A percentile compares a stretch with the other conserved stretches of the same genome.
phyloP scores from a whole-genome alignment of 106 monocot genomes.

The Cymbidium sinense region DNA sequence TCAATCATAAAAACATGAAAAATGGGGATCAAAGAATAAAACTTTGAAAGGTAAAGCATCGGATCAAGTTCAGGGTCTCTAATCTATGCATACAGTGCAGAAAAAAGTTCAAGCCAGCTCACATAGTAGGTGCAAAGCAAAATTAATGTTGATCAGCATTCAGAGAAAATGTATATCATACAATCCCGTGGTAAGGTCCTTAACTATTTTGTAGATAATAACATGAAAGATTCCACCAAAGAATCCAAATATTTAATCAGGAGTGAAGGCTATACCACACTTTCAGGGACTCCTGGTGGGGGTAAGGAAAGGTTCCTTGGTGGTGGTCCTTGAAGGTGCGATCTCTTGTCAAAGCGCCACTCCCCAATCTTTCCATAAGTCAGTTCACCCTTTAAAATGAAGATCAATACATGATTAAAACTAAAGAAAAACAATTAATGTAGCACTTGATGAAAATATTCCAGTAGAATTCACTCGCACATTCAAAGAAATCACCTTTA shows the following conservation, averaged over 20 bases:
- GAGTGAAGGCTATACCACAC: conserved; percentile 64
- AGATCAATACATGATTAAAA: not conserved
- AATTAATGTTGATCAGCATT: not conserved
- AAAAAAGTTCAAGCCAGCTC: not conserved
- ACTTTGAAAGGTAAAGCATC: not conserved
- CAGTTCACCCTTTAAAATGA: conserved; percentile 59
- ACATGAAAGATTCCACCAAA: not conserved
- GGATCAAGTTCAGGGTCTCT: not conserved
- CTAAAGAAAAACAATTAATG: not conserved
- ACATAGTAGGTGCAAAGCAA: not conserved
- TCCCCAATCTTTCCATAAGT: conserved; percentile 96
- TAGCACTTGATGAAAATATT: not conserved
- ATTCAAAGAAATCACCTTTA: conserved; percentile 15
- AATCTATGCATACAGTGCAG: not conserved
- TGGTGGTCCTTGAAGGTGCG: conserved; percentile 61
- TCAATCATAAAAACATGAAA: too few relatives aligned
- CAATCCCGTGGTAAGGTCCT: not conserved
- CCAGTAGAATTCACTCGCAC: not conserved
- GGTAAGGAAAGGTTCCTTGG: conserved; percentile 89
- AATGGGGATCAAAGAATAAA: too few relatives aligned
- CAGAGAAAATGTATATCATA: not conserved
- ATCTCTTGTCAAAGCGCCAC: conserved; percentile 99
- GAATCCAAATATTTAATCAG: not conserved
- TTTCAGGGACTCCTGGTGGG: conserved; percentile 95
- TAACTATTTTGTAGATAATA: not conserved